Percentiles rank a stretch among this genome's conserved stretches.
Conservation (phyloP, 805 yeast genomes). For the Ogataea neopini region DNA sequence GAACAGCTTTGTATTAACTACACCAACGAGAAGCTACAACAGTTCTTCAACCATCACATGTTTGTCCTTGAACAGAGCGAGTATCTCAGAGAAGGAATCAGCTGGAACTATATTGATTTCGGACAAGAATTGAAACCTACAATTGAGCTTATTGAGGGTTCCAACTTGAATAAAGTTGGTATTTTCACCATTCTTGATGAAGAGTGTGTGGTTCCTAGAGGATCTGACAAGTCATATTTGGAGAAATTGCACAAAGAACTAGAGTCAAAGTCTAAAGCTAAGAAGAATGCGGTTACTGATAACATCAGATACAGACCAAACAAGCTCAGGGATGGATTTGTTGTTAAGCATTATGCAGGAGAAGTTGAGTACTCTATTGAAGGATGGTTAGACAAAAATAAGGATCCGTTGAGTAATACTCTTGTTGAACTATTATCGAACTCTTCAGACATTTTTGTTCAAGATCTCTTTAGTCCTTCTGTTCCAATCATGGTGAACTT, state of each 20-base stretch:
- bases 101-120: constrained; percentile 82
- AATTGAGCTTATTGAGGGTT: constrained; percentile 82
- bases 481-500: constrained; percentile 26
- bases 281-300: constrained; percentile 35
- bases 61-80: constrained; percentile 63
- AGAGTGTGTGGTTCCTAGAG: constrained; percentile 92
- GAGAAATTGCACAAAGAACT: constrained; percentile 73
- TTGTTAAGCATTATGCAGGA: constrained; percentile 92
- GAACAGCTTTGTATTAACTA: constrained; percentile 63
- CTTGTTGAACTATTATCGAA: constrained; percentile 58
- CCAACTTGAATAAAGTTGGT: constrained; percentile 62
- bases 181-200: constrained; percentile 86
- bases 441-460: constrained; percentile 59
- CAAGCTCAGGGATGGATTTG: constrained; percentile 73
- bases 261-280: constrained; percentile 40
- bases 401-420: constrained; percentile 86
- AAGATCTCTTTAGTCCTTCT: constrained; percentile 47
- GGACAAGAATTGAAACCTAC: constrained; percentile 95
- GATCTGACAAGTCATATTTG: constrained; percentile 79
- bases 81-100: constrained; percentile 56
- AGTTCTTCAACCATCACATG: constrained; percentile 62
- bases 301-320: constrained; percentile 58
- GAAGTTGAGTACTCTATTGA: constrained; percentile 90
- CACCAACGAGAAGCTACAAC: constrained; percentile 61
- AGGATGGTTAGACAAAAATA: constrained; percentile 93